Percentiles rank a stretch among this genome's conserved stretches.
phyloP scores from a whole-genome alignment of 768 basidiomycete species.

The Mycena epipterygia region DNA sequence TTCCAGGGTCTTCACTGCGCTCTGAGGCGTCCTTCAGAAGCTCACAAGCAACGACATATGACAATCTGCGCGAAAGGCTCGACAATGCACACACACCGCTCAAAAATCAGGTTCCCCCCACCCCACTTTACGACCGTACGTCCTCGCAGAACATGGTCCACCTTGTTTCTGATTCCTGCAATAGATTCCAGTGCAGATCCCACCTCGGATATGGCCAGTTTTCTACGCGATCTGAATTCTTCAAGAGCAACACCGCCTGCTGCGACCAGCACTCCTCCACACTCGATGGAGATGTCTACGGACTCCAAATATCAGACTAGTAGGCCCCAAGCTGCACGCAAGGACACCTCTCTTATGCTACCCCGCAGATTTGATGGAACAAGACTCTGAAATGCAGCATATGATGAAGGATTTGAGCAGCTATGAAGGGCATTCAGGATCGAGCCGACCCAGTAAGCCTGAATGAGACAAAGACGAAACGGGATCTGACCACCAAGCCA shows the following conservation, averaged over 20 bases:
- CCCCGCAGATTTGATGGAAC: slow-evolving; percentile 71
- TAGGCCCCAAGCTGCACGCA: slow-evolving; percentile 44
- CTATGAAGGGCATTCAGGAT: slow-evolving; percentile 57
- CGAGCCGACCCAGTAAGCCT: slow-evolving; percentile 35
- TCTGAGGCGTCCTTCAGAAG: slow-evolving; percentile 55
- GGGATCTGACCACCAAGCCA: neutral
- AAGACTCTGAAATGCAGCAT: slow-evolving; percentile 81
- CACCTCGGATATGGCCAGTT: slow-evolving; percentile 55
- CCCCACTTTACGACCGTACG: slow-evolving; percentile 54
- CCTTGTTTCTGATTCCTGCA: slow-evolving; percentile 13
- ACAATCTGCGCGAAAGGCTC: slow-evolving; percentile 62
- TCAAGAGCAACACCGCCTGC: slow-evolving; percentile 59
- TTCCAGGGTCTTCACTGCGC: slow-evolving; percentile 40
- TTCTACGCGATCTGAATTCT: slow-evolving; percentile 54
- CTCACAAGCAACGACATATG: slow-evolving; percentile 61
- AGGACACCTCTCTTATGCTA: slow-evolving; percentile 26
- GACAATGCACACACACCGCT: slow-evolving; percentile 52
- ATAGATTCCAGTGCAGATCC: slow-evolving; percentile 40
- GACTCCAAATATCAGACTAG: slow-evolving; percentile 69
- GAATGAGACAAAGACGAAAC: slow-evolving; percentile 6
- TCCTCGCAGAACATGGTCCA: neutral
- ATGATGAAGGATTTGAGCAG: slow-evolving; percentile 69
- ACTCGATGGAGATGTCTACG: slow-evolving; percentile 67
- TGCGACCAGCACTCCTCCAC: slow-evolving; percentile 69
- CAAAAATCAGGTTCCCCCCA: slow-evolving; percentile 50